These are phyloP conservation scores for Clitopilus hobsonii DNA, from an alignment of 768 basidiomycete genomes.

Conservation along the genomic window DNA sequence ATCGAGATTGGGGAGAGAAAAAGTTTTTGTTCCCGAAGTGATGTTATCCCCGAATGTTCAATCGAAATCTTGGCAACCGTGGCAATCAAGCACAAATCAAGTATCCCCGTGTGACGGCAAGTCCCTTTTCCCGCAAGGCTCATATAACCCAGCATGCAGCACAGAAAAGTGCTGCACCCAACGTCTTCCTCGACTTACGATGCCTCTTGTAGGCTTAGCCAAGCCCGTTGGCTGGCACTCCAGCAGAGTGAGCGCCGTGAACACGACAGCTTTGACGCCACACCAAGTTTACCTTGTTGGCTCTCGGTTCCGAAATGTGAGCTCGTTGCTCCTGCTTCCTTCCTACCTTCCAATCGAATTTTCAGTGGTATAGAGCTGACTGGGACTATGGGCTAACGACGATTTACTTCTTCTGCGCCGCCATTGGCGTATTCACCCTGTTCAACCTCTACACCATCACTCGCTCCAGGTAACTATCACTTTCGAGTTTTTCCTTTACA, in stretches of 20 bases:
- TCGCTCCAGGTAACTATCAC: not conserved
- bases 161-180: too few species aligned
- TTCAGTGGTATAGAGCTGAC: conserved; percentile 24
- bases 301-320: conserved; percentile 21
- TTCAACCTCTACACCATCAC: conserved; percentile 4
- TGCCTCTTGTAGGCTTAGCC: conserved; percentile 22
- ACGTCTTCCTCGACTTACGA: conserved; percentile 3
- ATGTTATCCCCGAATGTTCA: too few species aligned
- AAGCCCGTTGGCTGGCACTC: conserved; percentile 24
- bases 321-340: not conserved
- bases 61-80: too few species aligned
- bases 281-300: conserved; percentile 16
- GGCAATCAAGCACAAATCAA: too few species aligned
- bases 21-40: too few species aligned
- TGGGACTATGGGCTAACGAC: conserved; percentile 26
- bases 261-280: conserved; percentile 15
- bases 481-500: too few species aligned
- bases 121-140: too few species aligned
- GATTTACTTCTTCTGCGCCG: conserved; percentile 23
- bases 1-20: too few species aligned
- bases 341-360: not conserved
- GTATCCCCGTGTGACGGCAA: too few species aligned
- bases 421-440: conserved; percentile 13
- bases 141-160: too few species aligned
- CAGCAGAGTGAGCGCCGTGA: conserved; percentile 16